Percentiles rank a stretch among this genome's conserved stretches.
These are phyloP conservation scores for Penicillium sp. DNA, from an alignment of 2,329 filamentous ascomycete species.

Conservation along the genomic window DNA sequence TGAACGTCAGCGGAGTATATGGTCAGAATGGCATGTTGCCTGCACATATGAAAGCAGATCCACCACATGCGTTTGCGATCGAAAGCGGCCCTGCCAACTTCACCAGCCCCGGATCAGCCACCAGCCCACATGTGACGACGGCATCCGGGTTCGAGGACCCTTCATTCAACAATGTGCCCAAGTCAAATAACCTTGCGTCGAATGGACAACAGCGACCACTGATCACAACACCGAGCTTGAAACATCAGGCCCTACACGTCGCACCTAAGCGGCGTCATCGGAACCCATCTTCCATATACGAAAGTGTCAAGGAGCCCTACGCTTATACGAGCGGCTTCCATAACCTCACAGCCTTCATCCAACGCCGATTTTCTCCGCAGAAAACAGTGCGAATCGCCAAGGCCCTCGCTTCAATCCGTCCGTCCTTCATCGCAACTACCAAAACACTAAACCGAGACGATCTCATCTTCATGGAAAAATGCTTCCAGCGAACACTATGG, in stretches of 20 bases:
- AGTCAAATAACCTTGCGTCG: slow-evolving; percentile 34
- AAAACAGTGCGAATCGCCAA: slow-evolving; percentile 84
- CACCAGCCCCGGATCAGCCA: slow-evolving; percentile 62
- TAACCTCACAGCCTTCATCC: slow-evolving; percentile 78
- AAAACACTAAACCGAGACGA: slow-evolving; percentile 87
- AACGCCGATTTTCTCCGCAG: slow-evolving; percentile 75
- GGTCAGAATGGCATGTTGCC: slow-evolving; percentile 41
- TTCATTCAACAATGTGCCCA: slow-evolving; percentile 30
- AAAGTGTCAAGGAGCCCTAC: slow-evolving; percentile 87
- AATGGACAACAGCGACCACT: slow-evolving; percentile 42
- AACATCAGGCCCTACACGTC: slow-evolving; percentile 44
- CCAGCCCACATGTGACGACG: slow-evolving; percentile 54
- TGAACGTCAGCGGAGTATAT: slow-evolving; percentile 43
- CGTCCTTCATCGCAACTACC: slow-evolving; percentile 90
- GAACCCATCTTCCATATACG: slow-evolving; percentile 85
- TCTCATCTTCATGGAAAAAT: slow-evolving; percentile 96
- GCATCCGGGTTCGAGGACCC: slow-evolving; percentile 47
- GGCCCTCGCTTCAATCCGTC: slow-evolving; percentile 84
- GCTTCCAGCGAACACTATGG: slow-evolving; percentile 87
- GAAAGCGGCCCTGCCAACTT: slow-evolving; percentile 61
- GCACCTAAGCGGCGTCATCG: slow-evolving; percentile 56
- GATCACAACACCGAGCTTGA: slow-evolving; percentile 50
- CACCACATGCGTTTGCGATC: slow-evolving; percentile 64
- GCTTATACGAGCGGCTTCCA: slow-evolving; percentile 91
- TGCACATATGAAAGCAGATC: slow-evolving; percentile 50